Conservation (phyloP, 352 stramenopile genomes). For the Phytophthora cryptogea region DNA sequence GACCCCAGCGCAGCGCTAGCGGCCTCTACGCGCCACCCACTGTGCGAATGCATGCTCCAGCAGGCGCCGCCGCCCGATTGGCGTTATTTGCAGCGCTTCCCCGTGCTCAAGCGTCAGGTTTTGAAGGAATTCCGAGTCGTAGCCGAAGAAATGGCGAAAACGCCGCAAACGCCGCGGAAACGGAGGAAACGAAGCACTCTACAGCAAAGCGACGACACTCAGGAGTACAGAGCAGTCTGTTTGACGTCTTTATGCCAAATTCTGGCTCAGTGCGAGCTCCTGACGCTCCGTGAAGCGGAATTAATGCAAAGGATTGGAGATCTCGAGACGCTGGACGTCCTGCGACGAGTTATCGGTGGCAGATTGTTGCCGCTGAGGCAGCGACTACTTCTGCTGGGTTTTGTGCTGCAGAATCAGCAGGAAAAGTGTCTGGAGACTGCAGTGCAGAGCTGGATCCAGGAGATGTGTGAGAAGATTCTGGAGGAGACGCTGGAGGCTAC, state of each 20-base stretch:
- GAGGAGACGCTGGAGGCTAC: conserved; percentile 44
- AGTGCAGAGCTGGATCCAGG: conserved; percentile 36
- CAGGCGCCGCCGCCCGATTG: conserved; percentile 27
- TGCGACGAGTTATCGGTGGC: conserved; percentile 26
- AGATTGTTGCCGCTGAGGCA: conserved; percentile 34
- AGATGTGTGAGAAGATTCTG: conserved; percentile 45
- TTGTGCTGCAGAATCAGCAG: conserved; percentile 26
- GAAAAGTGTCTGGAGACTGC: conserved; percentile 7
- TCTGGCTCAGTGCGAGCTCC: conserved; percentile 46
- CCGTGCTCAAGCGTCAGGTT: conserved; percentile 56
- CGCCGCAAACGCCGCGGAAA: conserved; percentile 34
- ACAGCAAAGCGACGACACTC: conserved; percentile 9
- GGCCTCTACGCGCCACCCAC: conserved; percentile 21
- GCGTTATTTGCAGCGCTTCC: conserved; percentile 39
- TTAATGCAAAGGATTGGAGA: conserved; percentile 20
- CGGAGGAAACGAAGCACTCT: conserved; percentile 22
- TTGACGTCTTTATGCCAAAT: conserved; percentile 40
- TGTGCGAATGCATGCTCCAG: conserved; percentile 45
- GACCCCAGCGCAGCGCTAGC: not conserved
- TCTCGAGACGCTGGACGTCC: conserved; percentile 22
- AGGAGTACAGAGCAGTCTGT: conserved; percentile 32
- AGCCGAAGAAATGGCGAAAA: conserved; percentile 22
- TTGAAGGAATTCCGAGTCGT: conserved; percentile 36
- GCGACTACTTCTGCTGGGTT: conserved; percentile 37
- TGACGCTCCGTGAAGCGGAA: conserved; percentile 28